Percentiles rank a stretch among this genome's conserved stretches.
Conservation (phyloP, 345 rosid genomes). For the Toxicodendron radicans region DNA sequence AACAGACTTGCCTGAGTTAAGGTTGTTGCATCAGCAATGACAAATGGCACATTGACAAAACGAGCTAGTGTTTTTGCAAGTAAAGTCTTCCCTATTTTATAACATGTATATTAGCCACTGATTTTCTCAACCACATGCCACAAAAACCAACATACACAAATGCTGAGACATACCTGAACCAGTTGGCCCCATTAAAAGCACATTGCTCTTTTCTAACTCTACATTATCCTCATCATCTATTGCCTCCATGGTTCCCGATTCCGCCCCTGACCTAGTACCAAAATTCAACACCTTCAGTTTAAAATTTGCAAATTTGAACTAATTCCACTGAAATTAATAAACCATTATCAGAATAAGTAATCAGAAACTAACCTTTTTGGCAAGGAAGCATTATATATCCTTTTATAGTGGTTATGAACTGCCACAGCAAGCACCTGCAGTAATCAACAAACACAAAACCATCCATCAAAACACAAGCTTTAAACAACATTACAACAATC, state of each 20-base stretch:
- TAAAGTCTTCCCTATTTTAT: slow-evolving; percentile 71
- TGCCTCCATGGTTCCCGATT: slow-evolving; percentile 40
- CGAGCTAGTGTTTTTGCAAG: slow-evolving; percentile 85
- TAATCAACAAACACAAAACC: not conserved
- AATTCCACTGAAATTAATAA: not conserved
- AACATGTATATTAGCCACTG: slow-evolving; percentile 27
- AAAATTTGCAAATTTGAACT: slow-evolving; percentile 21
- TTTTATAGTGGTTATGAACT: slow-evolving; percentile 93
- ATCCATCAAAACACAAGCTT: not conserved
- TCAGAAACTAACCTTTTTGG: slow-evolving; percentile 64
- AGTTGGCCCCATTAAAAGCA: slow-evolving; percentile 93
- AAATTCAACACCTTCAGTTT: slow-evolving; percentile 30
- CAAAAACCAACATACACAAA: slow-evolving; percentile 9
- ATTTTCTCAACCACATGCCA: not conserved
- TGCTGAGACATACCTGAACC: slow-evolving; percentile 70
- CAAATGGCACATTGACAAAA: slow-evolving; percentile 82
- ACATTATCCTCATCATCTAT: slow-evolving; percentile 74
- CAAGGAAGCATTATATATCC: slow-evolving; percentile 67
- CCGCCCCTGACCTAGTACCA: slow-evolving; percentile 79
- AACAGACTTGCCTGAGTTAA: slow-evolving; percentile 68
- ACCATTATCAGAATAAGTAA: not conserved
- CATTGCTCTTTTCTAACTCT: slow-evolving; percentile 95
- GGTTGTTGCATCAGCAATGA: slow-evolving; percentile 83
- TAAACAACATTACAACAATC: not conserved
- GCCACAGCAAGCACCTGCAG: slow-evolving; percentile 90